These are phyloP conservation scores for Yarrowia sp. DNA, from an alignment of 805 yeast species.

Conservation along the genomic window DNA sequence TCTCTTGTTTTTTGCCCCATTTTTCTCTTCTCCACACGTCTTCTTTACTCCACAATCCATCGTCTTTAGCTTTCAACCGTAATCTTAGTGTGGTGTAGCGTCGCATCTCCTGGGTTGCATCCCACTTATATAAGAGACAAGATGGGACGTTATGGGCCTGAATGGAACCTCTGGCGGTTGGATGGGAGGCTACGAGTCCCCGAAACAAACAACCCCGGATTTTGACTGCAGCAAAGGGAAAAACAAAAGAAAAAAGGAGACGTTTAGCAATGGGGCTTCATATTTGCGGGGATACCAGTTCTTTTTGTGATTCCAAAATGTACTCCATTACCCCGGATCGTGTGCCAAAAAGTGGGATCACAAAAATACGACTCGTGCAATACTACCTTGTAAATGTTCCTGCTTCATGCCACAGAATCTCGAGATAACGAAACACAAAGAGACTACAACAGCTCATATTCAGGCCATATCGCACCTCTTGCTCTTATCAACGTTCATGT, in stretches of 20 bases:
- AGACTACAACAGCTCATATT: too few species aligned
- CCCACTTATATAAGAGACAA: conserved; percentile 16
- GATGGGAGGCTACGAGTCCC: conserved; percentile 10
- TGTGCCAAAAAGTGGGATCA: background rate
- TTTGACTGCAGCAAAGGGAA: background rate
- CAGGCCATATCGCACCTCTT: background rate
- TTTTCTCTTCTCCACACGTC: conserved; percentile 1
- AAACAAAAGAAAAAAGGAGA: background rate
- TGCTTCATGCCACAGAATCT: background rate
- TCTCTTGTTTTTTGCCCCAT: background rate
- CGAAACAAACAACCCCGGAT: conserved; percentile 22
- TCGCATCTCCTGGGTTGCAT: conserved; percentile 33
- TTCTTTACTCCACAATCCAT: conserved; percentile 21
- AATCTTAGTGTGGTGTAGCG: conserved; percentile 8
- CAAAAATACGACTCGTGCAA: conserved; percentile 8
- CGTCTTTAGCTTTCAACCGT: conserved; percentile 22
- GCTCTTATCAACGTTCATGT: conserved; percentile 15
- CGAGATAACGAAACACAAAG: background rate
- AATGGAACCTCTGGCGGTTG: conserved; percentile 6
- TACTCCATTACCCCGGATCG: conserved; percentile 8
- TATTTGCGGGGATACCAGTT: background rate
- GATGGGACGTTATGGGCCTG: background rate
- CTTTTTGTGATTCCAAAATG: background rate
- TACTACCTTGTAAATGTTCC: conserved; percentile 10
- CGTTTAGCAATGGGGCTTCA: too few species aligned